Evolutionary conservation across 2,329 filamentous ascomycete species (phyloP).

Genomic region (Dryadomyces quercivorus): DNA sequence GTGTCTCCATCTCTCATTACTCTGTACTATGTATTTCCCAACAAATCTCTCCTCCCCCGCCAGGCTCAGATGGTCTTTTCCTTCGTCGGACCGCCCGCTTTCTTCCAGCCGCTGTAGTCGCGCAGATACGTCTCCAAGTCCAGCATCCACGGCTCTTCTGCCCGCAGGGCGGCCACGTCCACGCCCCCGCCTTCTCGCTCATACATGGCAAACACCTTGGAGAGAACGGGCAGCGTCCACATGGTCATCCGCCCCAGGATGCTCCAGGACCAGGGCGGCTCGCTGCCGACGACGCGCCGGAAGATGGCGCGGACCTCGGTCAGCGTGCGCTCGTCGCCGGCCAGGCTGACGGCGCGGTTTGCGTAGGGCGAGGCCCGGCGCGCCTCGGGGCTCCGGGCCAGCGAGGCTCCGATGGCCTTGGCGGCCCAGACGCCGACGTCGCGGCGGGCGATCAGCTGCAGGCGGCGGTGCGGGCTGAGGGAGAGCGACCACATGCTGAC

Average conservation of each 20-base stretch:
- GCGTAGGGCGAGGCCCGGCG: conserved; percentile 14
- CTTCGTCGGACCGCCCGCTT: not conserved
- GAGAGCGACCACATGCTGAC: conserved; percentile 18
- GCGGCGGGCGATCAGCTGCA: conserved; percentile 24
- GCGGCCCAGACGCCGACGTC: conserved; percentile 27
- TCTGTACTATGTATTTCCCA: no score
- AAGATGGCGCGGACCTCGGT: conserved; percentile 19
- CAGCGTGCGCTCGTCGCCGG: conserved; percentile 22
- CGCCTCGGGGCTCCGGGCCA: conserved; percentile 14
- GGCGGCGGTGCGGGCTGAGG: conserved; percentile 16
- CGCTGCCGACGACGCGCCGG: conserved; percentile 12
- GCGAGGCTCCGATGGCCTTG: conserved; percentile 12
- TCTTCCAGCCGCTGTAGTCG: conserved; percentile 20
- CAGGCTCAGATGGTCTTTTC: conserved; percentile 1
- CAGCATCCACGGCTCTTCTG: conserved; percentile 19
- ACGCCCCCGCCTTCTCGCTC: conserved; percentile 26
- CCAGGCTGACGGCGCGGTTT: conserved; percentile 21
- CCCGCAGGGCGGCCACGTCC: conserved; percentile 20
- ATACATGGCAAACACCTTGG: conserved; percentile 25
- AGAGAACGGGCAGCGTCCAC: conserved; percentile 18
- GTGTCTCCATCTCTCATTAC: no score
- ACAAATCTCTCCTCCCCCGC: no score
- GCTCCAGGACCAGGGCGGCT: conserved; percentile 21
- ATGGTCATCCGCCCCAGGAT: conserved; percentile 19
- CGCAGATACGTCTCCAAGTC: conserved; percentile 26